Conservation (phyloP, 2,329 filamentous ascomycete genomes). For the Aspergillus latus region DNA sequence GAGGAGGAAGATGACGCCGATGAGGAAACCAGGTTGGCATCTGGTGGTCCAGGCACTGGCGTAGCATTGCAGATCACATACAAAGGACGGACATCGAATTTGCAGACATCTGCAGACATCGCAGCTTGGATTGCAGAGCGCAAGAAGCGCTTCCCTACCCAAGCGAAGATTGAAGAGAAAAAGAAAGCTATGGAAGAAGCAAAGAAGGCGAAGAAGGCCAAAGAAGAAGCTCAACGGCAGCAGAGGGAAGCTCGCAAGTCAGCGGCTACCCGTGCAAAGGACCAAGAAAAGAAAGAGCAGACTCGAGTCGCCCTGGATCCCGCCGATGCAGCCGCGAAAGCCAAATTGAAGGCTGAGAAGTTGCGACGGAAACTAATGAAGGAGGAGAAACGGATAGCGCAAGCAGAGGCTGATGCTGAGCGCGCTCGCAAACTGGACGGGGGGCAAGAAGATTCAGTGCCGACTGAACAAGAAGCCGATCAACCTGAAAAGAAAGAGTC, state of each 20-base stretch:
- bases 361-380: conserved; percentile 57
- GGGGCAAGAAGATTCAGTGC: conserved; percentile 27
- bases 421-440: conserved; percentile 38
- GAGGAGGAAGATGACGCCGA: conserved; percentile 48
- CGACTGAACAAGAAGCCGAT: not conserved
- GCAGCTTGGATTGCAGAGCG: conserved; percentile 79
- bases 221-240: not conserved
- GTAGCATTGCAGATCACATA: conserved; percentile 54
- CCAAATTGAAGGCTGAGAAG: conserved; percentile 44
- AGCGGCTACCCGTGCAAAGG: conserved; percentile 30
- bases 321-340: conserved; percentile 36
- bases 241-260: conserved; percentile 28
- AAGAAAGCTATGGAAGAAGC: conserved; percentile 66
- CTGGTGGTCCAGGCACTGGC: conserved; percentile 20
- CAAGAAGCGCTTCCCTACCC: conserved; percentile 76
- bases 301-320: conserved; percentile 26
- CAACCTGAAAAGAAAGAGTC: not conserved
- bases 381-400: conserved; percentile 57
- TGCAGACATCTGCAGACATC: conserved; percentile 65
- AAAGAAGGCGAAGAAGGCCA: conserved; percentile 46
- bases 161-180: conserved; percentile 62
- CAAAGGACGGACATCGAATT: conserved; percentile 53
- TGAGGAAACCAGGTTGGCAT: conserved; percentile 46
- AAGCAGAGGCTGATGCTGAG: conserved; percentile 46
- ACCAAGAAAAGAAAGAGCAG: conserved; percentile 28